These are phyloP conservation scores for Acacia melanoxylon DNA, from an alignment of 306 rosid species.

Conservation along the genomic window DNA sequence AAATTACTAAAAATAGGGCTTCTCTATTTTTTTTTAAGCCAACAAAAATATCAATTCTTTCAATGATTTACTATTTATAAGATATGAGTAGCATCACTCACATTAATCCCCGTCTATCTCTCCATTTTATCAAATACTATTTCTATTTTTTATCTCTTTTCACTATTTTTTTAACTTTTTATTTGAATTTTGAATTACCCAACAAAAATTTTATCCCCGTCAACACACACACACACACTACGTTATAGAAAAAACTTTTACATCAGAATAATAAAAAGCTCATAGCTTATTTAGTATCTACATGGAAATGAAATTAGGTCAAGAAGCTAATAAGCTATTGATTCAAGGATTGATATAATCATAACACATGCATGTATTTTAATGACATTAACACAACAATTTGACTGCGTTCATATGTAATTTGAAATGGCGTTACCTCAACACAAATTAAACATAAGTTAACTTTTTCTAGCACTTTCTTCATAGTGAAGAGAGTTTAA, in stretches of 20 bases:
- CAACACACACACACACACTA: not conserved
- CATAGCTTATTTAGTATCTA: not conserved
- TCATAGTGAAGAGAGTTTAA: not conserved
- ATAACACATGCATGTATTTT: not conserved
- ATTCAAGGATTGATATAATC: not conserved
- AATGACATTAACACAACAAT: not conserved
- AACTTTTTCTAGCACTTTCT: not conserved
- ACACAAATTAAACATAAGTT: no score
- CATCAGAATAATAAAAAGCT: not conserved
- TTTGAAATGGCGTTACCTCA: not conserved
- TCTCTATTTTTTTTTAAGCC: no score
- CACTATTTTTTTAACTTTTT: not conserved
- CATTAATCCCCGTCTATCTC: not conserved
- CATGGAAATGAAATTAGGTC: not conserved
- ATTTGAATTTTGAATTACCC: not conserved
- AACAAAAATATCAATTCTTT: not conserved
- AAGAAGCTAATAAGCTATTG: not conserved
- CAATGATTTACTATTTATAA: not conserved
- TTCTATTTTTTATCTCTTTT: no score
- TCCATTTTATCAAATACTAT: not conserved
- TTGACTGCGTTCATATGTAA: not conserved
- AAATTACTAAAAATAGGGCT: not conserved
- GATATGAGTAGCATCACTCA: not conserved
- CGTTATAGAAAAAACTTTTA: not conserved
- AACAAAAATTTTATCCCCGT: not conserved